Evolutionary conservation across 2,329 filamentous ascomycete genomes (phyloP).

Genomic region (Dothideomycetes sp.): DNA sequence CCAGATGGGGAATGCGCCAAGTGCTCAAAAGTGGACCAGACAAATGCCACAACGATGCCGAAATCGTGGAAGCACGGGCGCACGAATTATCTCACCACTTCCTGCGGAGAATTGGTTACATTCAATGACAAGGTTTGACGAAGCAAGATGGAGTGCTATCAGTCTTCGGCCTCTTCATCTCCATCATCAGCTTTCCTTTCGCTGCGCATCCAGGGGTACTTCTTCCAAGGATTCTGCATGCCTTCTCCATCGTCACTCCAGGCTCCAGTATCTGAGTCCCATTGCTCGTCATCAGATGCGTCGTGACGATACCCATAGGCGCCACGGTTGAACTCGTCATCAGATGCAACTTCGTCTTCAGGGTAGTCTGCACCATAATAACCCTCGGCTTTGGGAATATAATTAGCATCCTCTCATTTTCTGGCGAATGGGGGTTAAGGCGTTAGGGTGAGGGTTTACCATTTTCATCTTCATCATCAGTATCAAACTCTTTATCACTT

Average conservation of each 20-base stretch:
- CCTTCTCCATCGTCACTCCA: conserved; percentile 17
- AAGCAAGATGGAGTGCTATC: background rate
- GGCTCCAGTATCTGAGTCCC: conserved; percentile 18
- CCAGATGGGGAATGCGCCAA: conserved; percentile 21
- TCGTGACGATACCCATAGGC: conserved; percentile 29
- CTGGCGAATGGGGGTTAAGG: too few species aligned
- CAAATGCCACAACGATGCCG: conserved; percentile 15
- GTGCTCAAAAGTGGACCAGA: conserved; percentile 20
- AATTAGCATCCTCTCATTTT: background rate
- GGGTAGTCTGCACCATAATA: conserved; percentile 73
- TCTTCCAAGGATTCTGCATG: conserved; percentile 20
- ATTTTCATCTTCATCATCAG: conserved; percentile 53
- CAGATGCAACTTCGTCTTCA: conserved; percentile 65
- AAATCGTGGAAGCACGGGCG: conserved; percentile 16
- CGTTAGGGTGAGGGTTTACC: conserved; percentile 29
- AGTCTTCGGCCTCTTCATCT: conserved; percentile 6
- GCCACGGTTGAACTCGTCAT: conserved; percentile 49
- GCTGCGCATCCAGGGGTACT: conserved; percentile 11
- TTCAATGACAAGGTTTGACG: conserved; percentile 5
- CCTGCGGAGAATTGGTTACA: conserved; percentile 18
- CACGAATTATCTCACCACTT: conserved; percentile 18
- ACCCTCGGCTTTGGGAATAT: conserved; percentile 46
- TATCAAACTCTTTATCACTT: conserved; percentile 42
- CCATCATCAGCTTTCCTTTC: background rate
- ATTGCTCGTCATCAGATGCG: conserved; percentile 30